phyloP scores from a whole-genome alignment of 768 basidiomycete genomes.

The Boletellus sp. region DNA sequence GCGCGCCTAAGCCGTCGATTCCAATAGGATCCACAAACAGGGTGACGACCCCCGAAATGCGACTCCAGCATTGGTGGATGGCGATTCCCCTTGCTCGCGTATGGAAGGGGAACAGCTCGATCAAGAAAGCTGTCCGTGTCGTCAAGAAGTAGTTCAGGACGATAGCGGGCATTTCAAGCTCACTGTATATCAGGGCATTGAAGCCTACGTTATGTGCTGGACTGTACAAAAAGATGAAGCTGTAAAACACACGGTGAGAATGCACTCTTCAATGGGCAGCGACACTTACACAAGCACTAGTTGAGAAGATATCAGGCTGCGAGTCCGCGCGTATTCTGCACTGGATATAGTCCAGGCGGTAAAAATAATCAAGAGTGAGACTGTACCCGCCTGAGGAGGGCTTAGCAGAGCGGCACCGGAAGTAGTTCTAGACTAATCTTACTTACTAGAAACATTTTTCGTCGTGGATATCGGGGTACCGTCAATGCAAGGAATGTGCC shows the following conservation, averaged over 20 bases:
- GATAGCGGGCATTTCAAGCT: not conserved
- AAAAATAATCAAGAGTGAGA: constrained; percentile 15
- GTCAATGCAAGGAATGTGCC: not conserved
- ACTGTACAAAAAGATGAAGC: constrained; percentile 10
- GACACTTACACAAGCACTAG: constrained; percentile 9
- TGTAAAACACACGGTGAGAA: not conserved
- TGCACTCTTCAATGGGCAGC: no score
- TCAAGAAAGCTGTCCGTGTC: constrained; percentile 45
- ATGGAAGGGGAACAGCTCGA: constrained; percentile 63
- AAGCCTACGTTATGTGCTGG: constrained; percentile 6
- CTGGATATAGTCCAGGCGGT: constrained; percentile 15
- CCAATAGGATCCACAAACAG: constrained; percentile 8
- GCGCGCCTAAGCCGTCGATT: not conserved
- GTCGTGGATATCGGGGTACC: constrained; percentile 4
- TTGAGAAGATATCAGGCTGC: constrained; percentile 1
- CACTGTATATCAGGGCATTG: constrained; percentile 4
- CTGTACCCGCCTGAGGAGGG: constrained; percentile 1
- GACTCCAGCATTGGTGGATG: constrained; percentile 57
- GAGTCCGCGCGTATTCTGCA: constrained; percentile 10
- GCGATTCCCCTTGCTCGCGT: constrained; percentile 58
- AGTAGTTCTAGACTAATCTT: not conserved
- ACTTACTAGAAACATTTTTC: constrained; percentile 9
- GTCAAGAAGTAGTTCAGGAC: no score
- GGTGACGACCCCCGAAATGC: constrained; percentile 24
- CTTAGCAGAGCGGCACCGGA: not conserved